Evolutionary conservation across 495 filamentous ascomycete species (phyloP).

Genomic region (Aspergillus egyptiacus): DNA sequence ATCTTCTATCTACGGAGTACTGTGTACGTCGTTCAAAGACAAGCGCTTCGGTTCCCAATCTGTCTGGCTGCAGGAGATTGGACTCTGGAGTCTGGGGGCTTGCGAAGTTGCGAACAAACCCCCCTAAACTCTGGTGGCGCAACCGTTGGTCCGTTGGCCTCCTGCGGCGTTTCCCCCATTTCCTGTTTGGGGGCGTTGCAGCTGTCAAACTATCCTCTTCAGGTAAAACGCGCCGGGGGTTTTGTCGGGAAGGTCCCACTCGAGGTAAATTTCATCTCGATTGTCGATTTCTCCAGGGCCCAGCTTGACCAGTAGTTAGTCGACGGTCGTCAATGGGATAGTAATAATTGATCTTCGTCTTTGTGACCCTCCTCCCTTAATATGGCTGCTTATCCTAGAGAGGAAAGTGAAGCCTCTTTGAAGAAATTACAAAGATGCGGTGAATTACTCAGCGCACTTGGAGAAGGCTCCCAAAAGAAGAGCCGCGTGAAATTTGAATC

Average conservation of each 20-base stretch:
- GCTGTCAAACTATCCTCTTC: conserved; percentile 32
- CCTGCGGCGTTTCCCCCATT: neutral
- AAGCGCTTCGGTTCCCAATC: neutral
- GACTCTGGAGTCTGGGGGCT: too few species aligned
- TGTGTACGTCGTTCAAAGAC: neutral
- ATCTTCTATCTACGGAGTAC: neutral
- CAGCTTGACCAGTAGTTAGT: too few species aligned
- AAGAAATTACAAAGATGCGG: neutral
- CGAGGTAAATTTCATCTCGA: too few species aligned
- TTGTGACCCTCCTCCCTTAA: neutral
- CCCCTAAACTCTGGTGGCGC: neutral
- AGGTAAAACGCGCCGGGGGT: conserved; percentile 31
- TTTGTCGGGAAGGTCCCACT: conserved; percentile 31
- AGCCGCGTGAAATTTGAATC: too few species aligned
- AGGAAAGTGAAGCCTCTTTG: neutral
- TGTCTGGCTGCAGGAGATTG: conserved; percentile 3
- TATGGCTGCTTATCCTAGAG: conserved; percentile 1
- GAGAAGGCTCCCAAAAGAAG: too few species aligned
- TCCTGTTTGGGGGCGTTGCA: conserved; percentile 17
- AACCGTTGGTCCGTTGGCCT: neutral
- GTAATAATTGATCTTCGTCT: neutral
- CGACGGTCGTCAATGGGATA: too few species aligned
- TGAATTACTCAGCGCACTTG: neutral
- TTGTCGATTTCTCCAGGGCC: too few species aligned
- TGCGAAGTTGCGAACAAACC: too few species aligned